Base-by-base conservation (phyloP, 345 rosid genomes). In the Turnera subulata region DNA sequence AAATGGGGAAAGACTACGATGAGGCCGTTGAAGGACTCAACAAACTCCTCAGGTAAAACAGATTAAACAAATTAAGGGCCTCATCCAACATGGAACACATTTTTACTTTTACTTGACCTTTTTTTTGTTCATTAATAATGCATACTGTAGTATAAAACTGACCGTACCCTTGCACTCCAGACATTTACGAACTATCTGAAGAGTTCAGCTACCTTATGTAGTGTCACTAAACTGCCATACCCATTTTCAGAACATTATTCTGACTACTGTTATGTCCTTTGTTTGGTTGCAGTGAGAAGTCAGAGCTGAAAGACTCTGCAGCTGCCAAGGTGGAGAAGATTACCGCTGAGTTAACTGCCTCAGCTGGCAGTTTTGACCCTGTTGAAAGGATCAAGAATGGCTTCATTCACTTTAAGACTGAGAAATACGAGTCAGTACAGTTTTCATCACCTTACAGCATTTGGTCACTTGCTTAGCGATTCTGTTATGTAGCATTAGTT, bases 21-120 rank as follows among this genome's bases (percentile, higher is more conserved):
- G 77, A 88, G 48, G 94, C 96, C 68, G 71, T 91, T 62, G 84
- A 84, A 68, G 78, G 77, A 63, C 98, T 91, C 62, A 81, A 85
- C 82, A 88, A 82, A 56, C 86, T 91, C 61, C 75, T 88, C 61
- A 79, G 71, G 98, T 88, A 61, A 51, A 26, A 4, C 14, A 0
- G 9, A 45, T 6, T 18, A 43, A 5, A 42, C 1, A 18, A 29
- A 29, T 8, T 29, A 29, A 29, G n/a, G n/a, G n/a, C n/a, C 1
- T 14, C n/a, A n/a, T n/a, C n/a, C n/a, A n/a, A n/a, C n/a, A n/a
- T n/a, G n/a, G n/a, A n/a, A n/a, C n/a, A n/a, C n/a, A n/a, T 8
- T 29, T 29, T 29, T 3, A 8, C 8, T 29, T 29, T 4, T 29
- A 8, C 35, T 29, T 29, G 35, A 29, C 35, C 35, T 4, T 29